Conservation (phyloP, 352 stramenopile species). For the Phytopythium helicoides region DNA sequence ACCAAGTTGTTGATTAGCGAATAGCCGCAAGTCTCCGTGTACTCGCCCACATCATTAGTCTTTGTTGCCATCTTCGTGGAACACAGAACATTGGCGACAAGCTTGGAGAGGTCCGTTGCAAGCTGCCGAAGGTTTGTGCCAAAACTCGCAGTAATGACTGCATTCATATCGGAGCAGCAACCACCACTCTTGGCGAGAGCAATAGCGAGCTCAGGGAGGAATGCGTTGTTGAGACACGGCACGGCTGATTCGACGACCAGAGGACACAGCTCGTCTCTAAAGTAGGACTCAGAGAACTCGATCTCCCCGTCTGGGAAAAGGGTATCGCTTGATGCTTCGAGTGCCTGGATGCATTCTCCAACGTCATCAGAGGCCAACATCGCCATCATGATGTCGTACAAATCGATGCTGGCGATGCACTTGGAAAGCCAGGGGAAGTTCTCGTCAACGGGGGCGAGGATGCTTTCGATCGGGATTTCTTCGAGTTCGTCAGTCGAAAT, state of each 20-base stretch:
- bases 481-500: slow-evolving; percentile 2
- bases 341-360: slow-evolving; percentile 2
- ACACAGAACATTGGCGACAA: slow-evolving; percentile 1
- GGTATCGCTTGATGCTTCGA: neutral
- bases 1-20: slow-evolving; percentile 4
- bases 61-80: slow-evolving; percentile 2
- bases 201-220: slow-evolving; percentile 1
- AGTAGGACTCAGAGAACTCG: slow-evolving; percentile 1
- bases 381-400: neutral
- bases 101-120: slow-evolving; percentile 1
- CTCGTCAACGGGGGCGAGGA: slow-evolving; percentile 4
- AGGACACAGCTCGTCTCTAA: slow-evolving; percentile 2
- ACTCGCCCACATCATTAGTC: slow-evolving; percentile 3
- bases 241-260: slow-evolving; percentile 2
- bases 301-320: neutral
- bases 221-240: slow-evolving; percentile 5
- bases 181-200: neutral
- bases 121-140: neutral
- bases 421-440: slow-evolving; percentile 8
- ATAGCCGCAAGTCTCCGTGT: slow-evolving; percentile 6
- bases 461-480: neutral
- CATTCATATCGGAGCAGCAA: slow-evolving; percentile 6
- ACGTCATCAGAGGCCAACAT: neutral
- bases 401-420: slow-evolving; percentile 8
- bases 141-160: neutral